Evolutionary conservation across 2,329 filamentous ascomycete genomes (phyloP).

Genomic region (Stenocarpella maydis): DNA sequence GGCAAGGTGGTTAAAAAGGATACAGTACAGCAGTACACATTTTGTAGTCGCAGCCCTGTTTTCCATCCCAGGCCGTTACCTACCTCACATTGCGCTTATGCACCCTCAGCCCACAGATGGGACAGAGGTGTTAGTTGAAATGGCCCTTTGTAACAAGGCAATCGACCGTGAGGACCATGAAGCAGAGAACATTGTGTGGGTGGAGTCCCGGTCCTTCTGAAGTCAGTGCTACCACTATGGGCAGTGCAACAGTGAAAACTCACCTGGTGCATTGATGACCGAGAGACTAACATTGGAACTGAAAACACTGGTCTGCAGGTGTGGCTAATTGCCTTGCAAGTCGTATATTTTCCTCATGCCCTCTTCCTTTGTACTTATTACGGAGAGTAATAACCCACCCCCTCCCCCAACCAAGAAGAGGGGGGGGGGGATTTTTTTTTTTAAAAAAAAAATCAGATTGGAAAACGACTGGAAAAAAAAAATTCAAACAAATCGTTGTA

Average conservation of each 20-base stretch:
- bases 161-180: not conserved
- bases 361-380: not conserved
- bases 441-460: too few relatives aligned
- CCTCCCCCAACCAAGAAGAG: too few relatives aligned
- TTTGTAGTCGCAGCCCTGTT: not conserved
- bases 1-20: not conserved
- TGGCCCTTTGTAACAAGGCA: not conserved
- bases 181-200: not conserved
- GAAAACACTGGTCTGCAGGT: not conserved
- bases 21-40: not conserved
- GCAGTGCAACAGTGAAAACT: not conserved
- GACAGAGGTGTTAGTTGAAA: not conserved
- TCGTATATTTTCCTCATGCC: not conserved
- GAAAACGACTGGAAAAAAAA: too few relatives aligned
- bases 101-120: not conserved
- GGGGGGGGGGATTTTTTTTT: too few relatives aligned
- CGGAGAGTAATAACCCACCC: not conserved
- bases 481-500: too few relatives aligned
- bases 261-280: not conserved
- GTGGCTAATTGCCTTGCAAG: not conserved
- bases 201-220: not conserved
- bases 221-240: not conserved
- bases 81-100: not conserved
- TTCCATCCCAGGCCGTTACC: not conserved
- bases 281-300: too few relatives aligned